Evolutionary conservation across 73 alveolate genomes (phyloP), one percentile per base, ranked within the genome.

Genomic region (Paramecium bursaria): DNA sequence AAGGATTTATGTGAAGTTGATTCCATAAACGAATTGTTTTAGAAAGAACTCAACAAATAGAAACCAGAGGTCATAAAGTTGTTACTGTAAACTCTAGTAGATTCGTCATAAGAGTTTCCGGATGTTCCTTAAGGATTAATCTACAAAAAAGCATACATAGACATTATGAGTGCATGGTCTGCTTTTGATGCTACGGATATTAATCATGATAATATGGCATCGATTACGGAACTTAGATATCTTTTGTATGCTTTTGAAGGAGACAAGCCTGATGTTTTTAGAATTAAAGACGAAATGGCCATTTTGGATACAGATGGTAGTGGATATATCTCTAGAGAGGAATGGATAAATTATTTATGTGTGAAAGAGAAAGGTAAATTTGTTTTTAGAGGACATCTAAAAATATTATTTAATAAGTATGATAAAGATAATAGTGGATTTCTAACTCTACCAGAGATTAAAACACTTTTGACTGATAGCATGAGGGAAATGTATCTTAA

Each of bases 141-240:
- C 30, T 79, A 49, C 17, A 79, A 79, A 54, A 73, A 79, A 54
- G 75, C 89, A 9, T 79, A 79, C 31, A 22, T 48, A 33, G 73
- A 61, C 54, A 51, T 79, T 26, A 79, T 79, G 89, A 48, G 30
- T 23, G 75, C 89, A 42, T 79, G 89, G 89, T 47, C 74, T 21
- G 89, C 89, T 4, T 79, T 79, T 79, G 89, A 79, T 53, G 55
- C 89, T 0, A 48, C 89, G n/a, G 89, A 79, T 54, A 79, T 79
- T 3, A 79, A 79, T 79, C 50, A 51, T 13, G 89, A 79, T 26
- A 79, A 79, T 26, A 49, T 39, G 27, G 50, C 76, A 0, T 79
- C 61, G 1, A 79, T 79, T 19, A 53, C 6, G 10, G 89, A 79
- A 79, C 46, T 79, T 10, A 79, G 73, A 61, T 79, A 11, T 23